Conservation (phyloP, 257 asterid genomes). For the Solanum etuberosum region DNA sequence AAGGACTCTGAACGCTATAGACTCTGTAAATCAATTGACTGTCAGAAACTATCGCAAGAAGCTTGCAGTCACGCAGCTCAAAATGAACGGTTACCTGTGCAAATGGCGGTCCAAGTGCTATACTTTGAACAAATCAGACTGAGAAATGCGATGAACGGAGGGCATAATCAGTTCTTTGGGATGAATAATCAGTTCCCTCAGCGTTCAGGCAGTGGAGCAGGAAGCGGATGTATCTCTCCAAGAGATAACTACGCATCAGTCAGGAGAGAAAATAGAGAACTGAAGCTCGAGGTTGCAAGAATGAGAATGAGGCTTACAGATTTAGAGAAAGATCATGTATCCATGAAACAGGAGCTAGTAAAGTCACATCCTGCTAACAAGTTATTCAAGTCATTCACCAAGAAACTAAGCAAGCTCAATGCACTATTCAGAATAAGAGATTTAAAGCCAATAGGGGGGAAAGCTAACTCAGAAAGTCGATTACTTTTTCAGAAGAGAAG, state of each 20-base stretch:
- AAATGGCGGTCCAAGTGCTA: constrained; percentile 91
- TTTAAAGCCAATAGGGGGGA: constrained; percentile 32
- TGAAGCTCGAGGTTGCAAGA: constrained; percentile 88
- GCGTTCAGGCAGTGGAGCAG: constrained; percentile 78
- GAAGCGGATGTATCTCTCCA: constrained; percentile 91
- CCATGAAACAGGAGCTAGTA: constrained; percentile 89
- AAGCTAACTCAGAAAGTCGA: constrained; percentile 39
- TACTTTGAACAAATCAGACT: constrained; percentile 89
- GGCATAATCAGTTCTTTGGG: constrained; percentile 58
- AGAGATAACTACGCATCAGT: constrained; percentile 95
- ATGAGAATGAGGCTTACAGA: constrained; percentile 97
- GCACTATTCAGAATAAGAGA: constrained; percentile 51
- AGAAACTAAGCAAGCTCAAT: constrained; percentile 58
- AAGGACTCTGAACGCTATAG: constrained; percentile 81
- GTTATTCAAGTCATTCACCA: constrained; percentile 63
- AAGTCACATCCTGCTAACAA: constrained; percentile 58
- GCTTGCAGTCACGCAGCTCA: constrained; percentile 99
- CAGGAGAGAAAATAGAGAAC: constrained; percentile 79
- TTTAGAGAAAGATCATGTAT: constrained; percentile 85
- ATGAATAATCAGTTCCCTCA: constrained; percentile 55
- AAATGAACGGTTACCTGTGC: constrained; percentile 86
- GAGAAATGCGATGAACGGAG: constrained; percentile 86
- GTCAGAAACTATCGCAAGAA: constrained; percentile 83
- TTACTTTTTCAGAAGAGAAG: constrained; percentile 70
- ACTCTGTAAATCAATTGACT: constrained; percentile 78